Conservation (phyloP, 2,329 filamentous ascomycete genomes). For the Alternaria sp. region DNA sequence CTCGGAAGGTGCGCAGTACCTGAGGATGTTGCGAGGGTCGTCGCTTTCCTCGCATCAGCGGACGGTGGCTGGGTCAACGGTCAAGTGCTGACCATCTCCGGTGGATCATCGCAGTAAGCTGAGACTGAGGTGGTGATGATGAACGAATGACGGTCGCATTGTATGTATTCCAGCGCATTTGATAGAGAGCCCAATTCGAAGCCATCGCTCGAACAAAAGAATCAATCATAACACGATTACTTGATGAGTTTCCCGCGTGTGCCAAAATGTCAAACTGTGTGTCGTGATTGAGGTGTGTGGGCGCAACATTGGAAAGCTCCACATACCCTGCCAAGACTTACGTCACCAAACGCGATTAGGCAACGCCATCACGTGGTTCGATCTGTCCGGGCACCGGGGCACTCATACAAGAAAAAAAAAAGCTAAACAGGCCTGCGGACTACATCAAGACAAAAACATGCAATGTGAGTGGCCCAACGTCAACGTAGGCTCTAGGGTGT, state of each 20-base stretch:
- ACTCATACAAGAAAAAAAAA: neutral
- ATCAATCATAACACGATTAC: neutral
- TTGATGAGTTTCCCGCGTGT: neutral
- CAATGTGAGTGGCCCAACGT: neutral
- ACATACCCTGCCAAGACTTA: neutral
- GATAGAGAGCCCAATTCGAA: neutral
- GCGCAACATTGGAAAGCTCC: neutral
- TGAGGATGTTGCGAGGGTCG: slow-evolving; percentile 53
- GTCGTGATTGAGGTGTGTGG: neutral
- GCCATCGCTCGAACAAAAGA: slow-evolving; percentile 6
- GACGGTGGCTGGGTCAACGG: slow-evolving; percentile 51
- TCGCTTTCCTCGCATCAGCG: slow-evolving; percentile 49
- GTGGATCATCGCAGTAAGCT: slow-evolving; percentile 48
- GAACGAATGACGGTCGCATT: neutral
- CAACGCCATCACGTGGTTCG: neutral
- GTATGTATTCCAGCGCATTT: neutral
- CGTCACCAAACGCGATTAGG: neutral
- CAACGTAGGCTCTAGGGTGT: neutral
- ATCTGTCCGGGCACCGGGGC: neutral
- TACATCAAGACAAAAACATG: neutral
- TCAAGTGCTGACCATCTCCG: slow-evolving; percentile 51
- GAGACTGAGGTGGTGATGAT: neutral
- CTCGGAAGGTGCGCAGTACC: slow-evolving; percentile 57
- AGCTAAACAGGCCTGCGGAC: neutral
- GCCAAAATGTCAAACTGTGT: neutral